Percentiles rank a stretch among this genome's conserved stretches.
Conservation (phyloP, 2,329 filamentous ascomycete genomes). For the Paracamarosporium sp. region DNA sequence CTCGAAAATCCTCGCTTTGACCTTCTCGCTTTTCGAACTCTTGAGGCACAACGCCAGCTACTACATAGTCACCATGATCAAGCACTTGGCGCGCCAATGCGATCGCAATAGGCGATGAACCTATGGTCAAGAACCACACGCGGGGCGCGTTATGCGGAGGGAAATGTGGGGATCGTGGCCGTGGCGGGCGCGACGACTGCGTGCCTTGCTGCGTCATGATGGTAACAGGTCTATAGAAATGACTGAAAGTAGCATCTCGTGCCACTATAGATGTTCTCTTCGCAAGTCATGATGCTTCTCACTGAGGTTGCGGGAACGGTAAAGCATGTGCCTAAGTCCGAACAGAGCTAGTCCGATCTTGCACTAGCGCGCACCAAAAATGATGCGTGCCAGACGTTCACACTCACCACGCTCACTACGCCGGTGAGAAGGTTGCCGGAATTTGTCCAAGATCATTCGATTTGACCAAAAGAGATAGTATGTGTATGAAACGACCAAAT, state of each 20-base stretch:
- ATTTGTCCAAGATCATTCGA: background rate
- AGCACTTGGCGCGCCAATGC: slow-evolving; percentile 82
- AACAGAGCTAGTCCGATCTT: slow-evolving; percentile 11
- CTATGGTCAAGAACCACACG: slow-evolving; percentile 91
- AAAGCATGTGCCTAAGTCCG: slow-evolving; percentile 20
- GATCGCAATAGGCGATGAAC: slow-evolving; percentile 83
- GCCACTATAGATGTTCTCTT: background rate
- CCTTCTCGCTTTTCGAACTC: slow-evolving; percentile 75
- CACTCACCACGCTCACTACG: slow-evolving; percentile 10
- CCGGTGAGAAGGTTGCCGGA: slow-evolving; percentile 5
- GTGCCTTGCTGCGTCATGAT: slow-evolving; percentile 24
- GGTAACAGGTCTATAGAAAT: background rate
- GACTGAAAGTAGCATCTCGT: background rate
- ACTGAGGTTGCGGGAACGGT: slow-evolving; percentile 13
- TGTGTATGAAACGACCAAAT: background rate
- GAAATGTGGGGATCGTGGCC: slow-evolving; percentile 57
- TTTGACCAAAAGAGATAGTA: background rate
- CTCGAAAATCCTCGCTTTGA: slow-evolving; percentile 79
- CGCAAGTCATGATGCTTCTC: background rate
- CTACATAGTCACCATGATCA: slow-evolving; percentile 89
- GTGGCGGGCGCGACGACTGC: slow-evolving; percentile 36
- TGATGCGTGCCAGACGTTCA: slow-evolving; percentile 16
- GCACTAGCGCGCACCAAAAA: slow-evolving; percentile 25
- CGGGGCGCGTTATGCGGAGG: slow-evolving; percentile 72
- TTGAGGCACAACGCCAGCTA: slow-evolving; percentile 78